Evolutionary conservation across 257 asterid genomes (phyloP), one percentile per base, ranked within the genome.

Genomic region (Nicotiana sylvestris): DNA sequence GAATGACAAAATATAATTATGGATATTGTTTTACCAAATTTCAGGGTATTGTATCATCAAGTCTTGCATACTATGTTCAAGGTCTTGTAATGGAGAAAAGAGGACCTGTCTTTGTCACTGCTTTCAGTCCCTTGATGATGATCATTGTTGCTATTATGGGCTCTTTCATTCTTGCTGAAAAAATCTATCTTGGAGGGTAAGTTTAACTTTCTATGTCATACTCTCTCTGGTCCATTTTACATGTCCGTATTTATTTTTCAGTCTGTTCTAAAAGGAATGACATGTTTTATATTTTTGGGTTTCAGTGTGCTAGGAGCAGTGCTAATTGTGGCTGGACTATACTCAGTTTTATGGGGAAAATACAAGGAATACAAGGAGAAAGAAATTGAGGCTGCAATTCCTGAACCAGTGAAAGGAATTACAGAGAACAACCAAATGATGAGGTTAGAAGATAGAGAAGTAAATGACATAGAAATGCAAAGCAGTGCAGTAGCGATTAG

Each of bases 101-200:
- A 80, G 95, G 95, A 67, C 95, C 95, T 32, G 93, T 91, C 43
- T 91, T 91, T 81, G 95, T 87, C 3, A 91, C 93, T 67, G 89
- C 95, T 37, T 91, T 91, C 81, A 90, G 90, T 77, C 95, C 95
- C 27, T 81, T 91, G 81, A 87, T 88, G 91, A 91, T 90, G 92
- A 85, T 91, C 49, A 80, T 91, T 78, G 95, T 90, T 53, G 95
- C 95, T 4, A 86, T 90, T 78, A 84, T 91, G 92, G 92, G 93
- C 1, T 85, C 91, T 61, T 90, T 91, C 83, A 87, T 91, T 79
- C 85, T 91, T 81, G 87, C 90, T 69, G 93, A 91, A 37, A 87
- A 91, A 51, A 90, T 90, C 51, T 89, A 86, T 77, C 84, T 90
- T 77, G 95, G 95, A 89, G 92, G 92, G 95, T 91, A 86, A 86